Conservation (phyloP, 1,284 basidiomycete genomes). For the Cryptococcus hybrid region DNA sequence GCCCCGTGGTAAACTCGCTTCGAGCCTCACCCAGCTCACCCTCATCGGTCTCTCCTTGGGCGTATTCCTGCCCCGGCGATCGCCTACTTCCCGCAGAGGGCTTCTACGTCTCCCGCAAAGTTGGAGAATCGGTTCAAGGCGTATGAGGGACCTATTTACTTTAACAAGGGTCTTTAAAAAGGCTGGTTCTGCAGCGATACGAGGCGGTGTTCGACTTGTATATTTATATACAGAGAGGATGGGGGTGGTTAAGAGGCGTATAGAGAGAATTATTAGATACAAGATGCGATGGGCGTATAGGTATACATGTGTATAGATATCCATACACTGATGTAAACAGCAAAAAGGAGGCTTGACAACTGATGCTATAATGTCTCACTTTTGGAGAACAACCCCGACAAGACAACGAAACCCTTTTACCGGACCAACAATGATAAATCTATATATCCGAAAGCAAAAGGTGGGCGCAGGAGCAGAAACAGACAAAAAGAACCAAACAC, state of each 20-base stretch:
- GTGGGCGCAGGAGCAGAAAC: too few relatives aligned
- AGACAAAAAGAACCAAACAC: not conserved
- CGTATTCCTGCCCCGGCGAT: slow-evolving; percentile 58
- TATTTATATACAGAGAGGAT: too few relatives aligned
- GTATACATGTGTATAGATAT: not conserved
- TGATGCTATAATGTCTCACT: too few relatives aligned
- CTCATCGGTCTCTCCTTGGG: slow-evolving; percentile 54
- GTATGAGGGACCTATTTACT: slow-evolving; percentile 50
- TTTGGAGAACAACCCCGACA: too few relatives aligned
- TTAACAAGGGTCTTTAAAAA: slow-evolving; percentile 54
- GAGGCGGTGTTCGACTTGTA: too few relatives aligned
- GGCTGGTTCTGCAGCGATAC: not conserved
- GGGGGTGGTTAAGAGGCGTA: not conserved
- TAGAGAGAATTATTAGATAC: not conserved
- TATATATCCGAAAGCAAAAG: not conserved
- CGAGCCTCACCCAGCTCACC: slow-evolving; percentile 48
- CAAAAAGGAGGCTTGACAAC: too few relatives aligned
- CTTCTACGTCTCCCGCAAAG: slow-evolving; percentile 45
- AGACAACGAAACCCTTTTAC: not conserved
- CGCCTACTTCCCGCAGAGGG: slow-evolving; percentile 56
- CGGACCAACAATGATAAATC: not conserved
- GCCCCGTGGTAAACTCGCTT: slow-evolving; percentile 38
- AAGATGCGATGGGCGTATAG: not conserved
- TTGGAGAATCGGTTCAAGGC: slow-evolving; percentile 47
- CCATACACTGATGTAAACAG: not conserved